Evolutionary conservation across 345 rosid species (phyloP).

Genomic region (Trapa bicornis): DNA sequence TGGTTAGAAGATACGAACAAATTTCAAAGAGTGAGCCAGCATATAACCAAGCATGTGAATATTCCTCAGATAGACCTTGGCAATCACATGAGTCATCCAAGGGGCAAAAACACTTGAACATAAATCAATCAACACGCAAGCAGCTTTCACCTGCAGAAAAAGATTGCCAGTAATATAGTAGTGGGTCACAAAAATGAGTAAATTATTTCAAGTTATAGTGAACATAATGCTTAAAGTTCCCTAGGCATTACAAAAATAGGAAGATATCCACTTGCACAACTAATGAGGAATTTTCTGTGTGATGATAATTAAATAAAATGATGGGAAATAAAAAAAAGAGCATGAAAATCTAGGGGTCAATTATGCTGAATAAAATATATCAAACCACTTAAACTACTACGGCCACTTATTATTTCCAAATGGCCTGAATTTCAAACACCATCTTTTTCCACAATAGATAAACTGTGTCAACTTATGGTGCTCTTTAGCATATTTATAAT

Average conservation of each 20-base stretch:
- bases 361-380: neutral
- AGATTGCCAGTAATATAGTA: slow-evolving; percentile 4
- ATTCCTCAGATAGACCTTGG: slow-evolving; percentile 41
- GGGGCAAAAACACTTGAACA: slow-evolving; percentile 69
- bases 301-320: neutral
- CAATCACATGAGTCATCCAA: slow-evolving; percentile 60
- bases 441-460: neutral
- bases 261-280: too few species aligned
- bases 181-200: slow-evolving; percentile 4
- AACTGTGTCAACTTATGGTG: neutral
- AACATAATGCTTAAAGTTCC: too few species aligned
- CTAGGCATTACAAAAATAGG: too few species aligned
- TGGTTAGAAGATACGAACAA: neutral
- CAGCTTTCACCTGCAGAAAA: slow-evolving; percentile 64
- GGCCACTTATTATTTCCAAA: neutral
- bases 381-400: neutral
- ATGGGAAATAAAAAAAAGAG: neutral
- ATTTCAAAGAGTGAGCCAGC: slow-evolving; percentile 4
- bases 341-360: neutral
- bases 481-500: too few species aligned
- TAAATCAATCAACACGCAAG: slow-evolving; percentile 65
- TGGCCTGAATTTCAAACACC: neutral
- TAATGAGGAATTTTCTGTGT: too few species aligned
- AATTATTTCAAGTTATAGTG: too few species aligned
- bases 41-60: neutral